Percentiles rank a stretch among this genome's conserved stretches.
phyloP scores from a whole-genome alignment of 148 eudicot genomes.

The Rhododendron simsii region DNA sequence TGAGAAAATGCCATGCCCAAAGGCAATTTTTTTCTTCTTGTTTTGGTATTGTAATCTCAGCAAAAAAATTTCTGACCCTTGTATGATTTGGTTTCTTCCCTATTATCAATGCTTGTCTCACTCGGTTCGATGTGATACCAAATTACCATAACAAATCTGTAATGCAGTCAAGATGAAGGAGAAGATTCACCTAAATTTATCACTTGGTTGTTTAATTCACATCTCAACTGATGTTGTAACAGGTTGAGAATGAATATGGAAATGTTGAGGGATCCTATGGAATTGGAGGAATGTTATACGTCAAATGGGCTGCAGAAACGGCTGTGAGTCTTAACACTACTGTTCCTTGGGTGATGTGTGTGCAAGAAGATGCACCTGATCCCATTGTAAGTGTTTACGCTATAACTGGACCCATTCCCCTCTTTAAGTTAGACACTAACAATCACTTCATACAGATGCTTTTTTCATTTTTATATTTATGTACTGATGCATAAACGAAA shows the following conservation, averaged over 20 bases:
- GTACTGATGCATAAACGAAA: no score
- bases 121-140: neutral
- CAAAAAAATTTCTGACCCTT: neutral
- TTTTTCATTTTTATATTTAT: neutral
- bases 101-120: no score
- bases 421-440: neutral
- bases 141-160: neutral
- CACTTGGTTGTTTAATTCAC: neutral
- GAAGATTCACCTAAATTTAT: neutral
- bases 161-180: neutral
- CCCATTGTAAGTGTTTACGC: constrained; percentile 29
- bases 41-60: neutral
- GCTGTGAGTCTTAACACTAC: constrained; percentile 37
- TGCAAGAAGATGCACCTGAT: constrained; percentile 42
- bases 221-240: neutral
- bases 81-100: neutral
- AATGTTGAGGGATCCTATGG: constrained; percentile 44
- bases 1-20: no score
- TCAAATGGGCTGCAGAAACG: constrained; percentile 52
- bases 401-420: neutral
- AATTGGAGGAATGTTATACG: constrained; percentile 30
- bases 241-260: constrained; percentile 57
- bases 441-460: neutral
- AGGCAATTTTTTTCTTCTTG: no score
- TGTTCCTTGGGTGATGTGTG: constrained; percentile 61